phyloP scores from a whole-genome alignment of 768 basidiomycete species.

The Sutorius australiensis region DNA sequence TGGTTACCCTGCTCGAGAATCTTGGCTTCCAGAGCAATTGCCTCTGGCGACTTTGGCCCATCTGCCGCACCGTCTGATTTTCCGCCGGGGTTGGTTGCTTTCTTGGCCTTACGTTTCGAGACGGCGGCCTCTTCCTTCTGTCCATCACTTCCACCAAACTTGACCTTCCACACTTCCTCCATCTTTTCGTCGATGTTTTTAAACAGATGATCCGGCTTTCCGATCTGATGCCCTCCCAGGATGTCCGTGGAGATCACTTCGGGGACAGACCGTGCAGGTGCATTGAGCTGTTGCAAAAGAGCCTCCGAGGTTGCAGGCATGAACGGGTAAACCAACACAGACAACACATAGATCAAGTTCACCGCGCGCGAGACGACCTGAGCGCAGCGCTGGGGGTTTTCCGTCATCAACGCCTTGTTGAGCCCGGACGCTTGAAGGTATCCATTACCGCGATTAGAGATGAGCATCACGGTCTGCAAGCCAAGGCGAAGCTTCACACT shows the following conservation, averaged over 20 bases:
- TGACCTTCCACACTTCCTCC: constrained; percentile 75
- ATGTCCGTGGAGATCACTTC: constrained; percentile 74
- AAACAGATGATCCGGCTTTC: constrained; percentile 86
- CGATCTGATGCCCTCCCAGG: constrained; percentile 80
- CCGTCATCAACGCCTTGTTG: constrained; percentile 81
- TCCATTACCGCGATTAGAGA: constrained; percentile 85
- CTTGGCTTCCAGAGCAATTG: constrained; percentile 67
- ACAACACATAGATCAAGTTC: constrained; percentile 90
- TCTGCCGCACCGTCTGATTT: constrained; percentile 40
- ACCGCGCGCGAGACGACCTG: constrained; percentile 86
- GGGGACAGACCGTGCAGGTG: constrained; percentile 79
- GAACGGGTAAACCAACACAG: constrained; percentile 86
- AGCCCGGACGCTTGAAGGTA: constrained; percentile 94
- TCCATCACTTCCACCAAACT: constrained; percentile 66
- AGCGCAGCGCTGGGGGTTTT: constrained; percentile 81
- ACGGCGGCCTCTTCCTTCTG: constrained; percentile 43
- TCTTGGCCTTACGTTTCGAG: constrained; percentile 51
- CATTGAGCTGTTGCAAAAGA: constrained; percentile 85
- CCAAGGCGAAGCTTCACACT: constrained; percentile 85
- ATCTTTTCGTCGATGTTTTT: constrained; percentile 90
- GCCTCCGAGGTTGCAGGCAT: constrained; percentile 87
- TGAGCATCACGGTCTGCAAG: constrained; percentile 82
- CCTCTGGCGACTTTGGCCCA: constrained; percentile 69
- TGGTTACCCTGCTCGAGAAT: constrained; percentile 71
- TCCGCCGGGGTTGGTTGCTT: constrained; percentile 46